A percentile compares a stretch with the other conserved stretches of the same genome.
These are phyloP conservation scores for Phytophthora fragariae DNA, from an alignment of 352 stramenopile species.

Conservation along the genomic window DNA sequence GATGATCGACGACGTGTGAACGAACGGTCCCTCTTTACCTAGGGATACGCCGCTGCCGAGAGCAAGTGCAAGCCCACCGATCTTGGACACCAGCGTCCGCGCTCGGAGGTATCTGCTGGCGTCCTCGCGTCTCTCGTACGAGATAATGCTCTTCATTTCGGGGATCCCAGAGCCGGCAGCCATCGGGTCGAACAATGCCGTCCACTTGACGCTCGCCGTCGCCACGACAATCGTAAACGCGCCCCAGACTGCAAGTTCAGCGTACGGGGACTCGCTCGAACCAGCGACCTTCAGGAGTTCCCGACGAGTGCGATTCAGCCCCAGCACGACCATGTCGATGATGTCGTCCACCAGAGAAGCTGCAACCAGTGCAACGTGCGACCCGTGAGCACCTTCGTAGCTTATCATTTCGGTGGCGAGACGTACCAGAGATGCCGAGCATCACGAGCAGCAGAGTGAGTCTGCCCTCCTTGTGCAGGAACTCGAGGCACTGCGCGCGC, in stretches of 20 bases:
- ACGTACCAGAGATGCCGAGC: slow-evolving; percentile 60
- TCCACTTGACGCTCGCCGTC: slow-evolving; percentile 52
- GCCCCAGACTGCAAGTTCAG: slow-evolving; percentile 40
- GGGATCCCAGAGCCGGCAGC: slow-evolving; percentile 73
- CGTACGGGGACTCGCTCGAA: slow-evolving; percentile 28
- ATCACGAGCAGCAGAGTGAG: slow-evolving; percentile 57
- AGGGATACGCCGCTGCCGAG: slow-evolving; percentile 93
- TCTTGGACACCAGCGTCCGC: slow-evolving; percentile 76
- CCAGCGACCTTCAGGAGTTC: slow-evolving; percentile 17
- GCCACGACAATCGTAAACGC: slow-evolving; percentile 48
- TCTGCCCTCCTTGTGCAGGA: slow-evolving; percentile 63
- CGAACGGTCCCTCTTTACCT: slow-evolving; percentile 97
- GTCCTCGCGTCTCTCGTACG: slow-evolving; percentile 59
- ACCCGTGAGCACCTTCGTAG: not conserved
- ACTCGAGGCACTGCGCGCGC: slow-evolving; percentile 41
- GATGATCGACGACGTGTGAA: slow-evolving; percentile 92
- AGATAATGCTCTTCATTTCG: slow-evolving; percentile 86
- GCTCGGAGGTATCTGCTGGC: slow-evolving; percentile 51
- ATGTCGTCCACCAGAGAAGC: slow-evolving; percentile 62
- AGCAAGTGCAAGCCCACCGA: slow-evolving; percentile 91
- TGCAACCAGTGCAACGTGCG: slow-evolving; percentile 16
- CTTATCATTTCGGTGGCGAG: not conserved
- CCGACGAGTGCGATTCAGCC: slow-evolving; percentile 41
- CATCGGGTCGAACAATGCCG: slow-evolving; percentile 48
- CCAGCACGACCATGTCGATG: slow-evolving; percentile 34